Evolutionary conservation across 306 rosid species (phyloP), one percentile per base, ranked within the genome.

Genomic region (Corylus heterophylla): DNA sequence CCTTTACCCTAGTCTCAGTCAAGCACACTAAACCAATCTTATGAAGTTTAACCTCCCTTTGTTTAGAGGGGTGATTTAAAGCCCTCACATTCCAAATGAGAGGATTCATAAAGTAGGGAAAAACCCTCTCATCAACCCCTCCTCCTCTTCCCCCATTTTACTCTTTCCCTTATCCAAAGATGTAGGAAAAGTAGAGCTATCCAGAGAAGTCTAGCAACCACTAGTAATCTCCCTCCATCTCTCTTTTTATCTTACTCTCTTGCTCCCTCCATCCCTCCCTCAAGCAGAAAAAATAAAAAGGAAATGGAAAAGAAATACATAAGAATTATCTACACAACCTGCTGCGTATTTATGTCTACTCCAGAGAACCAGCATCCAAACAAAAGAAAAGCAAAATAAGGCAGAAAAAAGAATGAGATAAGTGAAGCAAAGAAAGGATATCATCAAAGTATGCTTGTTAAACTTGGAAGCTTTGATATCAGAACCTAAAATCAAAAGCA

Each of bases 351-450:
- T 64, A 92, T 94, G 79, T 94, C 98, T 45, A 94, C 97, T 79
- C 98, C 98, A 80, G 98, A 94, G 61, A 94, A 93, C 98, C 98
- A 94, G 79, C 98, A 94, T 74, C 98, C 98, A 77, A 94, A 94
- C 73, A 29, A 29, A 29, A 29, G 1, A 29, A 29, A 29, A 29
- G 2, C 97, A 64, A 67, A 3, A 16, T 12, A 44, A 79, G 39
- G 73, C 20, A 54, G 66, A 63, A 27, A n/a, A 4, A 1, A 16
- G 22, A 17, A 51, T 1, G 4, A 44, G 54, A 16, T 8, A 74
- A n/a, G 14, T 5, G 51, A 80, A 59, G 74, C 35, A 66, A 5
- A 82, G 31, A 67, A 67, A 67, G 22, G 51, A 58, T 54, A 50
- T 20, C 12, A 39, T 20, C 48, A 31, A 64, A 9, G n/a, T 18